phyloP scores from a whole-genome alignment of 108 stramenopile species.

The Mediolabrus comicus region DNA sequence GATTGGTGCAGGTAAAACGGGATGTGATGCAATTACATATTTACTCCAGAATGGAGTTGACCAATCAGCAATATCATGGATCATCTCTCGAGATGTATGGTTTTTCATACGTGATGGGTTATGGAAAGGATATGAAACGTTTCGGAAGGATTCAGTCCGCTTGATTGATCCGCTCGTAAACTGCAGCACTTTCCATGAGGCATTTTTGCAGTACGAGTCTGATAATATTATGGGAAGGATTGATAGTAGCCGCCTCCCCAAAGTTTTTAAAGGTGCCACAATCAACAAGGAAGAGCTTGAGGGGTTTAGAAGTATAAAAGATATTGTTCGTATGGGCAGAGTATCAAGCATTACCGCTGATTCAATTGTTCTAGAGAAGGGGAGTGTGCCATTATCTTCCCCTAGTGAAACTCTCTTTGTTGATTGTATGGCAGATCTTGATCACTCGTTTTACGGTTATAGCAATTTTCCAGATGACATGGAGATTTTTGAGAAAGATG shows the following conservation, averaged over 20 bases:
- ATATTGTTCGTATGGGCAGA: constrained; percentile 8
- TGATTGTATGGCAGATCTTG: constrained; percentile 11
- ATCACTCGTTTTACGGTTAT: constrained; percentile 2
- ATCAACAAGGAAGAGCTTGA: constrained; percentile 4
- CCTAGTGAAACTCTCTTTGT: constrained; percentile 5
- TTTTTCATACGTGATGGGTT: constrained; percentile 7
- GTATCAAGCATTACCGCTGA: background rate
- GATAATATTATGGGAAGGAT: constrained; percentile 1
- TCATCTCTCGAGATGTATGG: constrained; percentile 6
- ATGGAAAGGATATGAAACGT: constrained; percentile 1
- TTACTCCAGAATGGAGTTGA: constrained; percentile 3
- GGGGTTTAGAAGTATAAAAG: constrained; percentile 4
- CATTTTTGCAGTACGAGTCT: constrained; percentile 2
- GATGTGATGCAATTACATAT: constrained; percentile 10
- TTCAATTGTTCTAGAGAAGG: constrained; percentile 3
- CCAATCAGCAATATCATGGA: constrained; percentile 6
- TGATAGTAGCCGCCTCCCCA: constrained; percentile 2
- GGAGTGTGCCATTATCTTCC: constrained; percentile 2
- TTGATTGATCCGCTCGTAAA: constrained; percentile 7
- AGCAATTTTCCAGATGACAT: background rate
- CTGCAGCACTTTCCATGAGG: background rate
- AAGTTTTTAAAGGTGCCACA: constrained; percentile 8
- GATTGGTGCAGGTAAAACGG: constrained; percentile 5
- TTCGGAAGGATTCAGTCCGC: background rate
- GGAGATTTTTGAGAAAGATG: constrained; percentile 1